Base-by-base conservation (phyloP, 495 filamentous ascomycete genomes). In the Penicillium riverlandense region DNA sequence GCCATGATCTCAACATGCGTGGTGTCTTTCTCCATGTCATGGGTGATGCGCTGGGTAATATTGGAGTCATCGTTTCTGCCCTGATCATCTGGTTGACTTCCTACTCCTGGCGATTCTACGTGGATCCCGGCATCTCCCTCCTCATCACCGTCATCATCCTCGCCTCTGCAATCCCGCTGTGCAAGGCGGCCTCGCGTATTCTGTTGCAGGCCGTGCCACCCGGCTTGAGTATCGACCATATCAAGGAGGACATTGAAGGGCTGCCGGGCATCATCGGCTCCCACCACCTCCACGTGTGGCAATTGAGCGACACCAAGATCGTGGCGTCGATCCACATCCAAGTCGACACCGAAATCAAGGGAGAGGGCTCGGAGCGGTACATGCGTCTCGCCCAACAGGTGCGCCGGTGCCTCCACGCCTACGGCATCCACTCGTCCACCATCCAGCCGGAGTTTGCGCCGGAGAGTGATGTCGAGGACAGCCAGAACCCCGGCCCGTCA, bases 261-360 rank as follows among this genome's bases (percentile, higher is more conserved):
- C 79, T 97, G 11, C 85, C 81, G 0, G 91, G 91, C 35, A 81
- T 98, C 30, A 68, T 88, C 48, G 85, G 84, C 57, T 92, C 90
- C 45, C 92, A 98, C 66, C 90, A 98, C 55, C 73, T 98, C 9
- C 92, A 98, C 61, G 90, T 98, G 47, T 98, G 92, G 92, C 91
- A 96, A 61, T 77, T 98, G 27, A 92, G 83, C 35, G 91, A 96
- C 56, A 88, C 89, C 10, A 95, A 96, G 67, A 72, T 94, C 29
- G 83, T 98, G 13, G 90, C 94, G 4, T 88, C 84, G 0, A 76
- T 98, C 55, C 92, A 98, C 59, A 85, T 98, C 38, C 86, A 94
- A 58, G 84, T 97, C 10, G 82, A 80, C 32, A 84, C 80, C 22
- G 83, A 90, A 54, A 78, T 82, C 62, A 76, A 83, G 53, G 80